phyloP scores from a whole-genome alignment of 2,329 filamentous ascomycete species.

The Gaeumannomyces sp. region DNA sequence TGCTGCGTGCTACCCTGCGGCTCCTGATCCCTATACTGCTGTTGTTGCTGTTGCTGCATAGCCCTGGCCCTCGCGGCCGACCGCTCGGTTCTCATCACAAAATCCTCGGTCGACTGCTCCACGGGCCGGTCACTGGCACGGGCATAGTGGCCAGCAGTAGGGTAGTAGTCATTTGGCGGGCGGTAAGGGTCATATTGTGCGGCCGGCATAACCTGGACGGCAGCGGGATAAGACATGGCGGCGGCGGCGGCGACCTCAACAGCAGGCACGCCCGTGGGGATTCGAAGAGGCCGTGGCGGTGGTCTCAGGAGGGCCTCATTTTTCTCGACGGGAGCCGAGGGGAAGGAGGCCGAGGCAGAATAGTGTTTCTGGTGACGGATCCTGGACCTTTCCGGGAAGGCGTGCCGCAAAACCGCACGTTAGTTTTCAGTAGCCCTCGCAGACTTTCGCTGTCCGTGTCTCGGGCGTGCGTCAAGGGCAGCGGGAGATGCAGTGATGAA shows the following conservation, averaged over 20 bases:
- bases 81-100: conserved; percentile 21
- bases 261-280: conserved; percentile 13
- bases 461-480: neutral
- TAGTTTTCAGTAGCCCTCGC: neutral
- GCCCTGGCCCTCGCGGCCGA: conserved; percentile 15
- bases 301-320: conserved; percentile 12
- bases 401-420: neutral
- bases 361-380: conserved; percentile 8
- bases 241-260: neutral
- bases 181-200: neutral
- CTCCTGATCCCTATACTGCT: neutral
- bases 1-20: neutral
- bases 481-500: neutral
- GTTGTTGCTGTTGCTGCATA: neutral
- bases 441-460: neutral
- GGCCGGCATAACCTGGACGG: conserved; percentile 3
- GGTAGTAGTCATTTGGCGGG: neutral
- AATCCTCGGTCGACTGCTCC: conserved; percentile 20
- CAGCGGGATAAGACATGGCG: conserved; percentile 3
- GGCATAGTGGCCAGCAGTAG: conserved; percentile 1
- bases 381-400: neutral
- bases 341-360: conserved; percentile 11
- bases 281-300: conserved; percentile 14
- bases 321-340: neutral
- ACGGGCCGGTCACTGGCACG: conserved; percentile 16